Evolutionary conservation across 2,329 filamentous ascomycete species (phyloP).

Genomic region (Fusarium subtropicale): DNA sequence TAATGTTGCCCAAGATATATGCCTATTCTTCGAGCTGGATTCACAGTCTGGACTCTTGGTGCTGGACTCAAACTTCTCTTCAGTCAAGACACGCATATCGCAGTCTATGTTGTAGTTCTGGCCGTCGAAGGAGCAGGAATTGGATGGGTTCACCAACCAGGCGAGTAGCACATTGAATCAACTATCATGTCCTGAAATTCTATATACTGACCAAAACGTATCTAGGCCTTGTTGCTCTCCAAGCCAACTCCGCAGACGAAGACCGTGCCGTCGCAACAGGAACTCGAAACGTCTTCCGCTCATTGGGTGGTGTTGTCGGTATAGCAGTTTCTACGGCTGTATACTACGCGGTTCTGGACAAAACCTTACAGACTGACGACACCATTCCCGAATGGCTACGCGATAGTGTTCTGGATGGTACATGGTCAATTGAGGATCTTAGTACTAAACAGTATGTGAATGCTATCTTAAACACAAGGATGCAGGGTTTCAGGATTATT

Average conservation of each 20-base stretch:
- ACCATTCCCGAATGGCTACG: background rate
- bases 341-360: background rate
- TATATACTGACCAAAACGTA: rapidly evolving
- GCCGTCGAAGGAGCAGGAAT: conserved; percentile 5
- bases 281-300: conserved; percentile 12
- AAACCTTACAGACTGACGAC: rapidly evolving
- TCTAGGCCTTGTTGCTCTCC: background rate
- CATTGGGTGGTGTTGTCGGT: background rate
- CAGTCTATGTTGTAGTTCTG: background rate
- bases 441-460: background rate
- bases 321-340: background rate
- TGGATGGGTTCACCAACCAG: conserved; percentile 16
- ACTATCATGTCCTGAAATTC: too few relatives aligned
- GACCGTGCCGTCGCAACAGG: conserved; percentile 3
- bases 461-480: background rate
- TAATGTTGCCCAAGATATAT: background rate
- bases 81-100: background rate
- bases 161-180: rapidly evolving
- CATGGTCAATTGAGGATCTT: background rate
- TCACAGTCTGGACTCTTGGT: background rate
- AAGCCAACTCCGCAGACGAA: conserved; percentile 6
- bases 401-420: background rate
- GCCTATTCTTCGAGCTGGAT: background rate
- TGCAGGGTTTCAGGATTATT: background rate
- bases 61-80: background rate